These are phyloP conservation scores for Beauveria brongniartii DNA, from an alignment of 2,329 filamentous ascomycete genomes.

Conservation along the genomic window DNA sequence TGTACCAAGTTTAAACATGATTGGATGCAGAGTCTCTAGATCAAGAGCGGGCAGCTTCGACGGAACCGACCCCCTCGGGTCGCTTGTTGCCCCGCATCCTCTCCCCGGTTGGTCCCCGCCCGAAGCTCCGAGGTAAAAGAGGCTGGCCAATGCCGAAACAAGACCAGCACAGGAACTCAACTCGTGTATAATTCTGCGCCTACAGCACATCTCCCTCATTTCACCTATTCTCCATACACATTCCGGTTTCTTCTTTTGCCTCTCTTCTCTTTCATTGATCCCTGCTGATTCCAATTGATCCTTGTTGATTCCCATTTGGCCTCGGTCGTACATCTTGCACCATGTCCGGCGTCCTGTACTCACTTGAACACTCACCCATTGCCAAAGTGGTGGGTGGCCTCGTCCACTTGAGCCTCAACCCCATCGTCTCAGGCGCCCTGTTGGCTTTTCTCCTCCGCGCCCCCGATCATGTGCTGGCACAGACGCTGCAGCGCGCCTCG, in stretches of 20 bases:
- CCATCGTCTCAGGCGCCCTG: conserved; percentile 2
- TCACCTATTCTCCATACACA: background rate
- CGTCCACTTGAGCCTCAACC: background rate
- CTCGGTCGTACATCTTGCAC: background rate
- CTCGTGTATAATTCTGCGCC: background rate
- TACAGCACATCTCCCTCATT: background rate
- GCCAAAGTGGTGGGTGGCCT: background rate
- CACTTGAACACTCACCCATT: background rate
- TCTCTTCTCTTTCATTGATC: background rate
- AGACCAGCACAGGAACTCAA: background rate
- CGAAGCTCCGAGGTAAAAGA: background rate
- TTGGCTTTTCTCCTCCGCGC: background rate
- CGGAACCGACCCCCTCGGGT: background rate
- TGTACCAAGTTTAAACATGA: too few relatives aligned
- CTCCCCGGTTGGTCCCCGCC: background rate
- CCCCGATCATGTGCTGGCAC: background rate
- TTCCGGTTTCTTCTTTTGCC: too few relatives aligned
- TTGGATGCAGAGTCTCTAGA: background rate
- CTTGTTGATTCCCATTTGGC: background rate
- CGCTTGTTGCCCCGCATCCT: background rate
- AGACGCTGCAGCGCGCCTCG: conserved; percentile 5
- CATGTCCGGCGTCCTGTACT: conserved; percentile 4
- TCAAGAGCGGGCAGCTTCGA: background rate
- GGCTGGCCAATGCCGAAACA: background rate
- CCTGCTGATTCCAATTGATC: too few relatives aligned